These are phyloP conservation scores for Phaeomoniella chlamydospora DNA, from an alignment of 2,329 filamentous ascomycete genomes.

Conservation along the genomic window DNA sequence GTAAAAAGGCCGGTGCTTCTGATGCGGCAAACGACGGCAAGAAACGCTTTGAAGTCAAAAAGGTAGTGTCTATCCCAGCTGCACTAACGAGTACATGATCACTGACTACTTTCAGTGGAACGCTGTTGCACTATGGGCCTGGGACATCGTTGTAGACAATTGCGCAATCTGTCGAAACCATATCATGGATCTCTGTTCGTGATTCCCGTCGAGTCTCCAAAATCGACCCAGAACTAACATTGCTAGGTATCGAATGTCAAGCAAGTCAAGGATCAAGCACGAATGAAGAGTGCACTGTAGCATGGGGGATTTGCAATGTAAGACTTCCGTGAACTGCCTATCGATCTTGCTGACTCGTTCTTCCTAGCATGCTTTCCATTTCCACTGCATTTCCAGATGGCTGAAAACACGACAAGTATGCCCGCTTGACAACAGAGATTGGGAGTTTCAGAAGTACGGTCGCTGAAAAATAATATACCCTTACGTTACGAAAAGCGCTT, in stretches of 20 bases:
- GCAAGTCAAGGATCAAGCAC: constrained; percentile 96
- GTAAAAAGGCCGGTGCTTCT: constrained; percentile 33
- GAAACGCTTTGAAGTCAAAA: constrained; percentile 98
- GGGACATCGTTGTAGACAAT: constrained; percentile 99
- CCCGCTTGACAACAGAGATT: constrained; percentile 92
- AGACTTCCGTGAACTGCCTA: no score
- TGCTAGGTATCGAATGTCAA: constrained; percentile 91
- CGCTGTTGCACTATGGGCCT: constrained; percentile 93
- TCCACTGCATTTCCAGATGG: constrained; percentile 99
- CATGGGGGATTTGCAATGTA: constrained; percentile 98
- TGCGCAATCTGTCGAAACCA: constrained; percentile 98
- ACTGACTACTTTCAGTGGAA: constrained; percentile 59
- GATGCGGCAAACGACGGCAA: constrained; percentile 50
- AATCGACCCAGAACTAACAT: no score
- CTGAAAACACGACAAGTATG: constrained; percentile 98
- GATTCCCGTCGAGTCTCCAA: no score
- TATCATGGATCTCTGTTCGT: constrained; percentile 94
- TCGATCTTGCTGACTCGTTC: constrained; percentile 2
- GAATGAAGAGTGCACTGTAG: constrained; percentile 95
- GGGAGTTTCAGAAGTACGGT: constrained; percentile 99
- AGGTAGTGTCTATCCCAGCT: constrained; percentile 43
- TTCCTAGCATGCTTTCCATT: constrained; percentile 88
- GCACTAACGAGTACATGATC: constrained; percentile 5
- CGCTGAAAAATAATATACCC: constrained; percentile 29
- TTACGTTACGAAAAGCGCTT: constrained; percentile 1